Evolutionary conservation across 495 filamentous ascomycete species (phyloP).

Genomic region (Tuber aestivum): DNA sequence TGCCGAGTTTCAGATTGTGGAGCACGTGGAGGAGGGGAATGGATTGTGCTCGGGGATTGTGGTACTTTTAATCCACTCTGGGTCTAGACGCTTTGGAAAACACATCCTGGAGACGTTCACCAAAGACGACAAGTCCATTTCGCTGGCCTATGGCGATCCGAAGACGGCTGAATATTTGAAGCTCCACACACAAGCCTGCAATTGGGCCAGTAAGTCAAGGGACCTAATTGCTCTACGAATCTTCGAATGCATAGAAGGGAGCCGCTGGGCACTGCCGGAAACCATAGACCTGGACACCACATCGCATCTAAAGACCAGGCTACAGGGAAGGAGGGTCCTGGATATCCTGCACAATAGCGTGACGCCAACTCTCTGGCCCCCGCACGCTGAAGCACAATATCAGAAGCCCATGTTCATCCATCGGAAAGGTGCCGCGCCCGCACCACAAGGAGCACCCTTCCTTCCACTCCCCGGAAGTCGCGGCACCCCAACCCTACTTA

Average conservation of each 20-base stretch:
- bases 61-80: constrained; percentile 46
- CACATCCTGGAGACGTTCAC: constrained; percentile 43
- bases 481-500: constrained; percentile 44
- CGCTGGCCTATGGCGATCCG: constrained; percentile 22
- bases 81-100: constrained; percentile 46
- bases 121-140: constrained; percentile 12
- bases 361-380: constrained; percentile 41
- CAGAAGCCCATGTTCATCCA: constrained; percentile 42
- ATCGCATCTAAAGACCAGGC: constrained; percentile 12
- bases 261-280: constrained; percentile 33
- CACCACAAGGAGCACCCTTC: constrained; percentile 23
- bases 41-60: constrained; percentile 37
- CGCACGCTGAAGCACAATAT: constrained; percentile 7
- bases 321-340: constrained; percentile 42
- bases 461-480: constrained; percentile 46
- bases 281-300: constrained; percentile 9
- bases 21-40: constrained; percentile 25
- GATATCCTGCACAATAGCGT: constrained; percentile 47
- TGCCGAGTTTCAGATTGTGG: constrained; percentile 42
- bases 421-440: constrained; percentile 46
- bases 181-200: constrained; percentile 43
- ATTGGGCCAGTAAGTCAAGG: constrained; percentile 44
- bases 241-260: constrained; percentile 42
- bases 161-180: constrained; percentile 38
- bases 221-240: constrained; percentile 46